Evolutionary conservation across 805 yeast species (phyloP), one percentile per base, ranked within the genome.

Genomic region (Candida argentea): DNA sequence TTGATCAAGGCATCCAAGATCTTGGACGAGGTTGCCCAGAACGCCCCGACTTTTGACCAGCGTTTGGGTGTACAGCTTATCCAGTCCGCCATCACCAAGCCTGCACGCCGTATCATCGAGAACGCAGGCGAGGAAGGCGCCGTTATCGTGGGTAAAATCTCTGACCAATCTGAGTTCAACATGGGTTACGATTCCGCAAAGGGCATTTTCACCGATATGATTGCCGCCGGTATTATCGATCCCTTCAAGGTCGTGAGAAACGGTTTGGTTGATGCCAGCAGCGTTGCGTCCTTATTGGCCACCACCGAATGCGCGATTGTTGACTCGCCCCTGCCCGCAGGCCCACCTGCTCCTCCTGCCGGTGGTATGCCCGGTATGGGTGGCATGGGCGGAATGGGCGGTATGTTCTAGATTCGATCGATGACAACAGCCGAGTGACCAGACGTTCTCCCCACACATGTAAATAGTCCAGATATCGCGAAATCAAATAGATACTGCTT

Each of bases 301-400:
- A 89, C 97, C 34, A 89, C 98, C 39, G 98, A 91, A 67, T 93
- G 95, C 58, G 96, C 96, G 39, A 84, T 91, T 50, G 95, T 86
- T 35, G 95, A 82, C 46, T 95, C 93, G 40, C 94, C 96, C 46
- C 79, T 75, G 59, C 91, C 89, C 49, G 48, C 70, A 24, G 58
- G 72, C 33, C 60, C 75, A 32, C 60, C 74, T 34, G 61, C 73
- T 30, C 64, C 79, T 41, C 70, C 74, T 31, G 67, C 69, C 28
- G 60, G 57, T 30, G 57, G 55, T 17, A 47, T 46, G 52, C 78
- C 76, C 33, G 79, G 78, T 40, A 70, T 72, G 71, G 74, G 74
- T 37, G 85, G 84, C 48, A 68, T 69, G 74, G 55, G 54, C 21
- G 56, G 55, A 16, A 50, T 50, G 56, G 35, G n/a, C n/a, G n/a